Percentiles rank a stretch among this genome's conserved stretches.
Conservation (phyloP, 73 alveolate species). For the Tetrahymena borealis region DNA sequence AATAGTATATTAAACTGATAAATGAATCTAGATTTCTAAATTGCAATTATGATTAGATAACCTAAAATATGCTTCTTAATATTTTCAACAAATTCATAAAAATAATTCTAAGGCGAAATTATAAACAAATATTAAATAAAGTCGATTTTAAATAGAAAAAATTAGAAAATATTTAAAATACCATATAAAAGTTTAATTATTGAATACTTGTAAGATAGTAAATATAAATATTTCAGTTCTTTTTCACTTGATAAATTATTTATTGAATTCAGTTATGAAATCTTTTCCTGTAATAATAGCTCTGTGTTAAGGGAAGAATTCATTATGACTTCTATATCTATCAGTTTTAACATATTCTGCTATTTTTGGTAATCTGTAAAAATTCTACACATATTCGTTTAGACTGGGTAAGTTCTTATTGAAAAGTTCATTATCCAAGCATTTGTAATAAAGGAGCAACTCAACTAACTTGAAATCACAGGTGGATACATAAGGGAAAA, state of each 20-base stretch:
- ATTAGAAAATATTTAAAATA: no score
- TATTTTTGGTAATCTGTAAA: neutral
- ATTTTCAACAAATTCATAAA: no score
- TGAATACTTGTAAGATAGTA: no score
- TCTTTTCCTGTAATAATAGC: neutral
- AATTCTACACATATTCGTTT: neutral
- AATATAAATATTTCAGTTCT: no score
- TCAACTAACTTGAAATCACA: neutral
- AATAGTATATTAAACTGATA: no score
- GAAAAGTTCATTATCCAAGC: neutral
- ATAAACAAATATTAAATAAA: no score
- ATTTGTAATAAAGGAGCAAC: neutral
- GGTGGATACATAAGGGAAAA: neutral
- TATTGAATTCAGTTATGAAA: neutral
- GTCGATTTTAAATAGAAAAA: no score
- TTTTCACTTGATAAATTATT: neutral
- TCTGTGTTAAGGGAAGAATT: neutral
- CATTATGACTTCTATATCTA: neutral
- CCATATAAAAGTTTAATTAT: no score
- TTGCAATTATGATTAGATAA: no score
- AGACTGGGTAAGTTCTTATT: neutral
- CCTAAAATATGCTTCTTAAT: no score
- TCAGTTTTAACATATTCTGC: neutral
- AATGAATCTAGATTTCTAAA: no score
- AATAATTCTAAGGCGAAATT: no score